Evolutionary conservation across 768 basidiomycete genomes (phyloP), one percentile per base, ranked within the genome.

Genomic region (Amanita inopinata): DNA sequence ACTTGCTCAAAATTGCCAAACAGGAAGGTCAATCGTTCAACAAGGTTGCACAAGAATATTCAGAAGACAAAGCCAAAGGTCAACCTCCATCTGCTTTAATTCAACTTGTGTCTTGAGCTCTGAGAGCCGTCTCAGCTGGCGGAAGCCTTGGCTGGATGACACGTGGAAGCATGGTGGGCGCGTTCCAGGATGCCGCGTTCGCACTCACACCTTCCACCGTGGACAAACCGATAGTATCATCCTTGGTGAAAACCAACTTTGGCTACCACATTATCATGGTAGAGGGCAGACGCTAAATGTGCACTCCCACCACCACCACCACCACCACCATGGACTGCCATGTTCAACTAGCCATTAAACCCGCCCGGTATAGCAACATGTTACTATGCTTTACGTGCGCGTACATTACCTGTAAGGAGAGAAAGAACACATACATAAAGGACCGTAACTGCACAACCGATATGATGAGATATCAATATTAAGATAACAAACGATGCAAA

Each of bases 241-340:
- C 77, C 11, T 71, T 90, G 37, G 80, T 90, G 24, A 91, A 89
- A 62, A 91, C 88, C 4, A 75, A 72, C 47, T 80, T 80, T 54
- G 88, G 88, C 10, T 91, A 90, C 60, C 88, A 91, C 56, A 80
- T 91, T 53, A 89, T 91, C 58, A 86, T 91, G 84, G 87, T 89
- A 5, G 87, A 91, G 63, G 87, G 85, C 12, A 74, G 87, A 27
- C 75, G 83, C 38, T 71, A 49, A 61, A 49, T n/a, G 18, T 23
- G 24, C 19, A 17, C 33, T 38, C n/a, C n/a, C n/a, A n/a, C n/a
- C n/a, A n/a, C n/a, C n/a, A n/a, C n/a, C n/a, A n/a, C n/a, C n/a
- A n/a, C n/a, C n/a, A n/a, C n/a, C n/a, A n/a, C n/a, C n/a, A n/a
- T n/a, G n/a, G n/a, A n/a, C n/a, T n/a, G n/a, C n/a, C n/a, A n/a